These are phyloP conservation scores for Paecilomyces fulvus DNA, from an alignment of 2,329 filamentous ascomycete species.

Conservation along the genomic window DNA sequence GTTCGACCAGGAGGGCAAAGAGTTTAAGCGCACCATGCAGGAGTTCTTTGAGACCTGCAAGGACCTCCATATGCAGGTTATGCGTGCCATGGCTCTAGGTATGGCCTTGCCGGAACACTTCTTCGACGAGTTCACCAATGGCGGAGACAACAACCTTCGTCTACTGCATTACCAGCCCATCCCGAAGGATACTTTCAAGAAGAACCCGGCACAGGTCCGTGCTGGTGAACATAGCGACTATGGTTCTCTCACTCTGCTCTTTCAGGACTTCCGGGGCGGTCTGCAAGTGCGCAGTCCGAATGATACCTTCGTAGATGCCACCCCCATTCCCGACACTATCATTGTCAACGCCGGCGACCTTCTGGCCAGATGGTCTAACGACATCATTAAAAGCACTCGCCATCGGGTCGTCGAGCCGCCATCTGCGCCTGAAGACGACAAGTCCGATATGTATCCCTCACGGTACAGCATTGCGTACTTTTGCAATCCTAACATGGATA, in stretches of 20 bases:
- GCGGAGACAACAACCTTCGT: constrained; percentile 61
- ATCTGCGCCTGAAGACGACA: constrained; percentile 39
- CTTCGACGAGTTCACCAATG: constrained; percentile 68
- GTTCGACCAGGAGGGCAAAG: constrained; percentile 44
- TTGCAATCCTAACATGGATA: constrained; percentile 75
- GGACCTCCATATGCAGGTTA: constrained; percentile 64
- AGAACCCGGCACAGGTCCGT: constrained; percentile 61
- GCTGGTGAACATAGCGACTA: constrained; percentile 71
- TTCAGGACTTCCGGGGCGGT: constrained; percentile 50
- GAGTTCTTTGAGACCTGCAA: constrained; percentile 69
- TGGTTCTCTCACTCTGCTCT: constrained; percentile 44
- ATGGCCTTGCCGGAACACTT: constrained; percentile 62
- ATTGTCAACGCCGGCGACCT: constrained; percentile 87
- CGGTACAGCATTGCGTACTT: constrained; percentile 89
- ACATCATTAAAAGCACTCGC: constrained; percentile 80
- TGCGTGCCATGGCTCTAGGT: constrained; percentile 77
- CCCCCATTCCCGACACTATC: constrained; percentile 69
- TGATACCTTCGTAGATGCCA: constrained; percentile 73
- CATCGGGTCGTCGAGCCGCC: constrained; percentile 87
- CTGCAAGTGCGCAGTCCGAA: constrained; percentile 60
- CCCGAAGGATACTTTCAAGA: constrained; percentile 54
- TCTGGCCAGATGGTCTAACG: constrained; percentile 81
- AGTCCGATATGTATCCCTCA: constrained; percentile 52
- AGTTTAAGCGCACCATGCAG: constrained; percentile 65
- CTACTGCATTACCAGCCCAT: constrained; percentile 71